Evolutionary conservation across 225 moss, liverwort and hornwort species (phyloP).

Genomic region (Neckera pumila): DNA sequence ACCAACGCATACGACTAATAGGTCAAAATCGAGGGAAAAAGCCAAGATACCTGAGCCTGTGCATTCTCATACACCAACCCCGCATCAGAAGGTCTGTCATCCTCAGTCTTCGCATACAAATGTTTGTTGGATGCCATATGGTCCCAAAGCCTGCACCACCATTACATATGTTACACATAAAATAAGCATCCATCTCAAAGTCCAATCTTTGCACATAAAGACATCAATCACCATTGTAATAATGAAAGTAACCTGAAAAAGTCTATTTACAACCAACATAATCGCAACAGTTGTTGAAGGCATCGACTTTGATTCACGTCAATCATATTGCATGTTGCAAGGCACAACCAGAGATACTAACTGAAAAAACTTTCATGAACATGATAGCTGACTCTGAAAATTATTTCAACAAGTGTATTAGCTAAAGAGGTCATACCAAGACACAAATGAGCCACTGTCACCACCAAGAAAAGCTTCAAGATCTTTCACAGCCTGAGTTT

Average conservation of each 20-base stretch:
- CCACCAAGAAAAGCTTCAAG: conserved; percentile 83
- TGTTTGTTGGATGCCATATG: conserved; percentile 48
- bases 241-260: neutral
- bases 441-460: conserved; percentile 63
- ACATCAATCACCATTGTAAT: neutral
- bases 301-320: neutral
- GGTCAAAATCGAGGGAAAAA: neutral
- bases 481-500: conserved; percentile 61
- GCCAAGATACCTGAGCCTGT: conserved; percentile 17
- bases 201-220: neutral
- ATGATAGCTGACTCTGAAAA: neutral
- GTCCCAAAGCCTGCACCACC: conserved; percentile 65
- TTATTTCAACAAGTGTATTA: neutral
- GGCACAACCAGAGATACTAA: neutral
- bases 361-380: neutral
- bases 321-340: neutral
- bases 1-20: neutral
- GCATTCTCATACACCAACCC: conserved; percentile 7
- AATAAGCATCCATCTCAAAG: neutral
- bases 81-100: conserved; percentile 3
- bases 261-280: neutral
- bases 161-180: neutral
- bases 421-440: conserved; percentile 36
- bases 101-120: conserved; percentile 26
- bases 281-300: neutral